Conservation (phyloP, 2,329 filamentous ascomycete genomes). For the Penicillium vulpinum region DNA sequence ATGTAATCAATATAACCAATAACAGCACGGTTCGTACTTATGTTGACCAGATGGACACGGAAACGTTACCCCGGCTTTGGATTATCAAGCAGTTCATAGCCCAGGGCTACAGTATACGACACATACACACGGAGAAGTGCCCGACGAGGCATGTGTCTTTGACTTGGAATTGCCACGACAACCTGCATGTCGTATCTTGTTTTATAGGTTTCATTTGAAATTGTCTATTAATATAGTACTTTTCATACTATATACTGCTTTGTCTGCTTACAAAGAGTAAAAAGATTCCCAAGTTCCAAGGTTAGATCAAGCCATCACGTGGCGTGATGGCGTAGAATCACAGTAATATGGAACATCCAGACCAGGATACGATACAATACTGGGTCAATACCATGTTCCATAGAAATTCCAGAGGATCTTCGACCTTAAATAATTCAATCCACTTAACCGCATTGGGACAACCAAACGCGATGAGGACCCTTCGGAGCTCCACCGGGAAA, state of each 20-base stretch:
- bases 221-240: too few species aligned
- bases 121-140: constrained; percentile 7
- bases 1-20: background rate
- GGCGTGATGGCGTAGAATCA: constrained; percentile 7
- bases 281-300: too few species aligned
- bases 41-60: background rate
- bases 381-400: background rate
- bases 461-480: constrained; percentile 22
- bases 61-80: constrained; percentile 13
- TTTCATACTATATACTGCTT: too few species aligned
- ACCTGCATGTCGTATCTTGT: background rate
- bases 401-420: constrained; percentile 13
- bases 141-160: constrained; percentile 16
- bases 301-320: constrained; percentile 3
- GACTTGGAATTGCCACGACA: background rate
- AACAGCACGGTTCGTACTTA: background rate
- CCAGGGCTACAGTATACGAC: too few species aligned
- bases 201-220: too few species aligned
- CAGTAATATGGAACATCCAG: background rate
- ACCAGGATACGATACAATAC: constrained; percentile 7
- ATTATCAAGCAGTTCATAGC: constrained; percentile 8
- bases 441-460: constrained; percentile 23
- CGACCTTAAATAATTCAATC: constrained; percentile 3
- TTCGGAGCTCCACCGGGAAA: constrained; percentile 17
- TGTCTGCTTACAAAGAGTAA: too few species aligned